A percentile compares a stretch with the other conserved stretches of the same genome.
phyloP scores from a whole-genome alignment of 768 basidiomycete genomes.

The Omphalotus guepiniiformis region DNA sequence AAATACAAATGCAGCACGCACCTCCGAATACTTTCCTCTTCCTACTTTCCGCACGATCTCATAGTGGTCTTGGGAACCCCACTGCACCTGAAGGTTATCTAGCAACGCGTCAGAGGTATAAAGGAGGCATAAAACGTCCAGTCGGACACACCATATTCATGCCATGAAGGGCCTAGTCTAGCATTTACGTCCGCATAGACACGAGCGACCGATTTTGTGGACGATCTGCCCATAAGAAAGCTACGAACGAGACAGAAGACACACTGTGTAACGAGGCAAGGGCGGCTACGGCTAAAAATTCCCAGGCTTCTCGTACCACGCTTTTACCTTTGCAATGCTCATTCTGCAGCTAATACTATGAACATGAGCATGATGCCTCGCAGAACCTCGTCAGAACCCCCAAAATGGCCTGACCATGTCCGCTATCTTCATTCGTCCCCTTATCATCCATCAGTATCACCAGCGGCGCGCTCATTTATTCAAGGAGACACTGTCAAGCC shows the following conservation, averaged over 20 bases:
- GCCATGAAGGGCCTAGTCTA: conserved; percentile 86
- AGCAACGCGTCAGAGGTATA: conserved; percentile 20
- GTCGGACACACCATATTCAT: conserved; percentile 79
- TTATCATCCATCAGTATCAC: conserved; percentile 58
- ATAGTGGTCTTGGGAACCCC: conserved; percentile 96
- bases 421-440: conserved; percentile 47
- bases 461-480: conserved; percentile 36
- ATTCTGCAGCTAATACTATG: not conserved
- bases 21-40: conserved; percentile 93
- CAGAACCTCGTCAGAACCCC: conserved; percentile 23
- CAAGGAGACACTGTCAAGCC: conserved; percentile 12
- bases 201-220: conserved; percentile 76
- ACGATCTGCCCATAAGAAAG: conserved; percentile 61
- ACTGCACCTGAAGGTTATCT: conserved; percentile 97
- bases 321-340: not conserved
- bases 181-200: conserved; percentile 88
- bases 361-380: conserved; percentile 1
- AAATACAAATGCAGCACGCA: conserved; percentile 24
- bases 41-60: conserved; percentile 97
- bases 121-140: conserved; percentile 12
- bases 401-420: conserved; percentile 51
- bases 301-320: not conserved
- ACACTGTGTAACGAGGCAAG: not conserved
- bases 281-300: no score
- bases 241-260: conserved; percentile 12